These are phyloP conservation scores for Davidsoniella virescens DNA, from an alignment of 2,329 filamentous ascomycete genomes.

Conservation along the genomic window DNA sequence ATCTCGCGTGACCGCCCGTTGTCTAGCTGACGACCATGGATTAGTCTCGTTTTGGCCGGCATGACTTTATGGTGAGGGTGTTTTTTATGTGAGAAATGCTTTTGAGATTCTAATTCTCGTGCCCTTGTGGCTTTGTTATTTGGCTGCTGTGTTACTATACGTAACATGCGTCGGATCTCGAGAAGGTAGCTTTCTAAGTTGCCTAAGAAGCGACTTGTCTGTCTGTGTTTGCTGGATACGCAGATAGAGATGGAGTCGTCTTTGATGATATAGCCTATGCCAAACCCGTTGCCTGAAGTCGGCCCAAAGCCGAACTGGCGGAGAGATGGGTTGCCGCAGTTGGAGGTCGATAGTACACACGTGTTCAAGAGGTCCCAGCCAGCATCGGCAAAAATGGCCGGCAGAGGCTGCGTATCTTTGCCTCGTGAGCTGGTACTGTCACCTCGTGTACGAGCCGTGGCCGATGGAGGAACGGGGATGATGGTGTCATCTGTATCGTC, in stretches of 20 bases:
- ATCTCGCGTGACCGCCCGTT: slow-evolving; percentile 29
- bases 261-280: slow-evolving; percentile 98
- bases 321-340: slow-evolving; percentile 90
- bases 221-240: slow-evolving; percentile 80
- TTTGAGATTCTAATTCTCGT: slow-evolving; percentile 31
- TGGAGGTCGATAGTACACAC: slow-evolving; percentile 91
- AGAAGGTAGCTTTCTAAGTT: slow-evolving; percentile 79
- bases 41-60: slow-evolving; percentile 46
- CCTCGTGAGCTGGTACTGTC: slow-evolving; percentile 26
- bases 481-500: background rate
- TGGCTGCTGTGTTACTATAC: slow-evolving; percentile 42
- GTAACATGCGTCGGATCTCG: slow-evolving; percentile 72
- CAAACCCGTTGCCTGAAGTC: slow-evolving; percentile 84
- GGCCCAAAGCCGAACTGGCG: slow-evolving; percentile 95
- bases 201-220: slow-evolving; percentile 81
- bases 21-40: slow-evolving; percentile 30
- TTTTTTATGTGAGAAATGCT: background rate
- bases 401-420: slow-evolving; percentile 37
- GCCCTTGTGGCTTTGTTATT: slow-evolving; percentile 29
- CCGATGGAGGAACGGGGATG: background rate
- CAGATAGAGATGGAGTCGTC: slow-evolving; percentile 65
- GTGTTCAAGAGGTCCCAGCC: slow-evolving; percentile 95
- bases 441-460: background rate
- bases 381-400: slow-evolving; percentile 67
- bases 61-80: background rate